Percentiles rank a stretch among this genome's conserved stretches.
phyloP scores from a whole-genome alignment of 371 early-diverging fungal genomes.

The Mortierella sp. region DNA sequence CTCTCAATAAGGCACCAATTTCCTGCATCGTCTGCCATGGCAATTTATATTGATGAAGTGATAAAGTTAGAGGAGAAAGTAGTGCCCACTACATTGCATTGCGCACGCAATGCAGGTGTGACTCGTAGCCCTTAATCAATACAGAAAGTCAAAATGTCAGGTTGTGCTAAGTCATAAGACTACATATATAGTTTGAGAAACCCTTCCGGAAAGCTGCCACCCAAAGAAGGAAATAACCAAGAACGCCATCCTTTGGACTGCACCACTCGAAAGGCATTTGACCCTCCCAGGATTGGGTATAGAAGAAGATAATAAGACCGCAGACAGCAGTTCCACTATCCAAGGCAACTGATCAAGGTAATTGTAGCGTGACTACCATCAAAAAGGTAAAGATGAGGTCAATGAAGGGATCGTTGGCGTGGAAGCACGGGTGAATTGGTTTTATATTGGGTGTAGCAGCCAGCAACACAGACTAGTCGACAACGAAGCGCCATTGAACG shows the following conservation, averaged over 20 bases:
- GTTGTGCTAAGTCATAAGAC: neutral
- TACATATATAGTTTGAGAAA: too few relatives aligned
- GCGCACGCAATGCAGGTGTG: too few relatives aligned
- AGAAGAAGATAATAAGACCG: slow-evolving; percentile 66
- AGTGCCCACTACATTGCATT: too few relatives aligned
- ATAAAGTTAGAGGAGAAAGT: too few relatives aligned
- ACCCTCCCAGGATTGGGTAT: slow-evolving; percentile 45
- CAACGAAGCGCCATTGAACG: slow-evolving; percentile 63
- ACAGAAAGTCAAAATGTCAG: neutral
- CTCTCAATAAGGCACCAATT: slow-evolving; percentile 93
- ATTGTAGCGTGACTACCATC: slow-evolving; percentile 81
- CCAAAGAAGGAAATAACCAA: slow-evolving; percentile 34
- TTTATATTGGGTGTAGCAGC: slow-evolving; percentile 48
- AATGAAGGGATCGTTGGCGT: slow-evolving; percentile 71
- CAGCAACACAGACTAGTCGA: slow-evolving; percentile 51
- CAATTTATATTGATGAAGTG: neutral
- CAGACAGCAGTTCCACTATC: slow-evolving; percentile 74
- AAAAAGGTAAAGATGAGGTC: slow-evolving; percentile 76
- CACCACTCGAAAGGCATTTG: slow-evolving; percentile 53
- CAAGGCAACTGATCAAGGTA: slow-evolving; percentile 80
- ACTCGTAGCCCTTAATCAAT: too few relatives aligned
- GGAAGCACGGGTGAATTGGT: slow-evolving; percentile 49
- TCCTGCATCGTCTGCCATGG: slow-evolving; percentile 64
- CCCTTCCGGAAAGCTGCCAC: slow-evolving; percentile 19
- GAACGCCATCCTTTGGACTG: slow-evolving; percentile 22